phyloP scores from a whole-genome alignment of 768 basidiomycete genomes.

The Russula sp. region DNA sequence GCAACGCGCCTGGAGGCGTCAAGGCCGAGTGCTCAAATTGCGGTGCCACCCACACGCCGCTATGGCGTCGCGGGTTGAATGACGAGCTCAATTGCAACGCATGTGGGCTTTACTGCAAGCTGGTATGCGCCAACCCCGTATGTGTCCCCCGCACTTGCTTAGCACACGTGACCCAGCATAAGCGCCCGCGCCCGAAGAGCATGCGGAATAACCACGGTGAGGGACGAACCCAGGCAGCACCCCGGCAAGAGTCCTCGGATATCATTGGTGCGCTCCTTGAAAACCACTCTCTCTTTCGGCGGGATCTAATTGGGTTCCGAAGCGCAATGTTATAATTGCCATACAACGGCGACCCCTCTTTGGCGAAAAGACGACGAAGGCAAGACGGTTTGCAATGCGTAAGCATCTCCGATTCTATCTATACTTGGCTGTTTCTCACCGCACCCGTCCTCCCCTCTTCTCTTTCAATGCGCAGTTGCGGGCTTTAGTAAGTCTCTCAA shows the following conservation, averaged over 20 bases:
- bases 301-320: background rate
- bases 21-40: constrained; percentile 88
- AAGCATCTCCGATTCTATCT: constrained; percentile 31
- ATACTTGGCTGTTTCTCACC: background rate
- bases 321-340: constrained; percentile 87
- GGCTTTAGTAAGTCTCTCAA: constrained; percentile 54
- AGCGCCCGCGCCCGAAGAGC: constrained; percentile 82
- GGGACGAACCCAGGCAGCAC: constrained; percentile 55
- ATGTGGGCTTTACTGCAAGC: constrained; percentile 81
- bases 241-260: constrained; percentile 66
- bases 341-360: constrained; percentile 82
- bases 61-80: constrained; percentile 82
- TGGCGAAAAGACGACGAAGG: constrained; percentile 92
- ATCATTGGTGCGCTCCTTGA: constrained; percentile 50
- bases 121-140: constrained; percentile 43
- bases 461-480: constrained; percentile 46
- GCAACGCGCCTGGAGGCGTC: constrained; percentile 48
- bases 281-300: constrained; percentile 2
- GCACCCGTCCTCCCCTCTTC: background rate
- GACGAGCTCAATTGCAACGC: constrained; percentile 90
- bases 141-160: background rate
- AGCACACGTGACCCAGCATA: constrained; percentile 48
- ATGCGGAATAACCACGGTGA: constrained; percentile 78
- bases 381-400: constrained; percentile 90
- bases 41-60: constrained; percentile 81